Evolutionary conservation across 306 rosid genomes (phyloP), one percentile per base, ranked within the genome.

Genomic region (Cyamopsis tetragonoloba): DNA sequence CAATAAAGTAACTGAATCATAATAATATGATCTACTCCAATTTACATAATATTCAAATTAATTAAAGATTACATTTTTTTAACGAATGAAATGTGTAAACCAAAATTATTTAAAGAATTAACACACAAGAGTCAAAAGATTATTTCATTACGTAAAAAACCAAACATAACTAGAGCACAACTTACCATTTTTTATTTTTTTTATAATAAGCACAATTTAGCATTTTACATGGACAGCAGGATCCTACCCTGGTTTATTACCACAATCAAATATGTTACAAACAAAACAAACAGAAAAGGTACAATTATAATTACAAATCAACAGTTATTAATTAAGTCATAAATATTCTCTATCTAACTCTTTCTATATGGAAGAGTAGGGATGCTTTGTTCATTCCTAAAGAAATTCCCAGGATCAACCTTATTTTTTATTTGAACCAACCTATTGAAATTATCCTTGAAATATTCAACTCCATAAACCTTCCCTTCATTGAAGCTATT

Each of bases 311-410:
- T n/a, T n/a, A 57, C 14, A 38, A 27, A 13, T 3, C 1, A 43
- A 27, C 20, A 5, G 32, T 8, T 43, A 24, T 27, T 50, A 10
- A 24, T 27, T 50, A 10, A 23, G 8, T 24, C 27, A 14, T 41
- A 8, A 46, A 14, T 48, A 44, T 47, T 60, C n/a, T n/a, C n/a
- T n/a, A n/a, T n/a, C 69, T 58, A 62, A 61, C 4, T 43, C 38
- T 51, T 69, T 27, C 20, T 0, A 28, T 51, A 0, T 63, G 77
- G 77, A 4, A 70, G 6, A 7, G 62, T 46, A 26, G 96, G 96
- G 12, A 87, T 81, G 56, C 96, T 89, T 41, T 89, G 96, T 64
- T 89, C 96, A 31, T 83, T 79, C 64, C 82, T 81, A 20, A 87
- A 87, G 66, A 89, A 83, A 68, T 89, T 87, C 1, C 12, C 43